phyloP scores from a whole-genome alignment of 371 early-diverging fungal species.

The Mucor circinelloides region DNA sequence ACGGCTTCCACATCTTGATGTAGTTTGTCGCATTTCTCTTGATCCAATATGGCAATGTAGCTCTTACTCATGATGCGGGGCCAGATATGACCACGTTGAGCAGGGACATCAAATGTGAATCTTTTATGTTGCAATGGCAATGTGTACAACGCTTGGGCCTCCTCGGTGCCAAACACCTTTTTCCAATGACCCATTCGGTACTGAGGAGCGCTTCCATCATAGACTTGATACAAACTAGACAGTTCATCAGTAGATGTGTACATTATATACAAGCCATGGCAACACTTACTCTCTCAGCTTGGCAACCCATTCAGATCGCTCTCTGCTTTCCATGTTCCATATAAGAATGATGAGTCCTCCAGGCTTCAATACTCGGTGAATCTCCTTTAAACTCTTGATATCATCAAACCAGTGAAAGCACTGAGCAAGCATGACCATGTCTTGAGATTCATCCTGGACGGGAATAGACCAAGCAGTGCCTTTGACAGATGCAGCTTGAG shows the following conservation, averaged over 20 bases:
- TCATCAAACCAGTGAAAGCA: conserved; percentile 66
- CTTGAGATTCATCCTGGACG: conserved; percentile 37
- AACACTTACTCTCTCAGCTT: conserved; percentile 36
- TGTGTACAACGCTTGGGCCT: conserved; percentile 25
- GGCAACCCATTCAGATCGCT: conserved; percentile 41
- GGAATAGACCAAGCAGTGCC: conserved; percentile 55
- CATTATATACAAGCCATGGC: background rate
- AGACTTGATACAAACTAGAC: conserved; percentile 33
- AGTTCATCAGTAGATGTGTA: background rate
- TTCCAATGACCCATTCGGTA: conserved; percentile 44
- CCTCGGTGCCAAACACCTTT: conserved; percentile 33
- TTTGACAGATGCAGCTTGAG: conserved; percentile 29
- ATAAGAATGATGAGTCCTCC: conserved; percentile 43
- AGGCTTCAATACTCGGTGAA: conserved; percentile 53
- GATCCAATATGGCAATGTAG: conserved; percentile 42
- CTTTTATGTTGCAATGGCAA: conserved; percentile 26
- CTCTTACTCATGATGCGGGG: conserved; percentile 44
- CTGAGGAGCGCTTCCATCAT: conserved; percentile 39
- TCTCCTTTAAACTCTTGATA: conserved; percentile 42
- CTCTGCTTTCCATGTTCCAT: conserved; percentile 55
- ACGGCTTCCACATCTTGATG: conserved; percentile 25
- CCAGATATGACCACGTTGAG: conserved; percentile 28
- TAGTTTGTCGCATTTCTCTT: conserved; percentile 23
- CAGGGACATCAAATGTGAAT: conserved; percentile 25
- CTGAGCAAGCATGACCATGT: conserved; percentile 53